These are phyloP conservation scores for Rhizopus arrhizus DNA, from an alignment of 371 early-diverging fungal genomes.

Conservation along the genomic window DNA sequence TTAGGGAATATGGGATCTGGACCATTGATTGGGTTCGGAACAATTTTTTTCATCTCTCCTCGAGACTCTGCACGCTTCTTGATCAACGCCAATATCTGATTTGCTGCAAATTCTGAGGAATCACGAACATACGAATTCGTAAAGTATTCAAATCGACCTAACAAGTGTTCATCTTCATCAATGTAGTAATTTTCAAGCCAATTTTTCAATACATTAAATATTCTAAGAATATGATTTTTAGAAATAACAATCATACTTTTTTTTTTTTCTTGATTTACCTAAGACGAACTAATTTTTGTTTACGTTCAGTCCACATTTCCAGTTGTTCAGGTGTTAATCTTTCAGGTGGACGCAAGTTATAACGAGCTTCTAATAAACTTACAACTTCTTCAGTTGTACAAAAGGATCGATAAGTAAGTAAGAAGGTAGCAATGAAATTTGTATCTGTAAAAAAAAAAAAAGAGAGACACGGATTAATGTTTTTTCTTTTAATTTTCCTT, in stretches of 20 bases:
- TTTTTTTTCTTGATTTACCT: slow-evolving; percentile 43
- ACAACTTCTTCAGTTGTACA: slow-evolving; percentile 76
- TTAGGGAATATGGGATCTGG: slow-evolving; percentile 74
- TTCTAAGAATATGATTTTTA: slow-evolving; percentile 35
- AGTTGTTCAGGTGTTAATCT: slow-evolving; percentile 69
- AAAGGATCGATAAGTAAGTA: slow-evolving; percentile 91
- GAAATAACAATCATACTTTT: not conserved
- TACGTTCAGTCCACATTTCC: slow-evolving; percentile 79
- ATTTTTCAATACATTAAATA: slow-evolving; percentile 85
- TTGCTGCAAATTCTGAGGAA: slow-evolving; percentile 67
- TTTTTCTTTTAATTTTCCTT: not conserved
- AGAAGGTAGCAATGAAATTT: slow-evolving; percentile 76
- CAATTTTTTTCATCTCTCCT: slow-evolving; percentile 61
- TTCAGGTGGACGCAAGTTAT: slow-evolving; percentile 68
- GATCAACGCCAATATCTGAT: slow-evolving; percentile 69
- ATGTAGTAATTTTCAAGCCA: slow-evolving; percentile 89
- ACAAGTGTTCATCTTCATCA: slow-evolving; percentile 67
- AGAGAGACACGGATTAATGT: not conserved
- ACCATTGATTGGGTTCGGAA: slow-evolving; percentile 62
- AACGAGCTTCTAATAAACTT: slow-evolving; percentile 70
- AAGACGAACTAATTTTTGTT: slow-evolving; percentile 81
- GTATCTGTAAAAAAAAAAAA: slow-evolving; percentile 51
- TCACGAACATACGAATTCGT: slow-evolving; percentile 76
- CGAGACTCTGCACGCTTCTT: slow-evolving; percentile 63
- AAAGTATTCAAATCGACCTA: slow-evolving; percentile 75